Evolutionary conservation across 1,284 basidiomycete species (phyloP), one percentile per base, ranked within the genome.

Genomic region (Irpex rosettiformis): DNA sequence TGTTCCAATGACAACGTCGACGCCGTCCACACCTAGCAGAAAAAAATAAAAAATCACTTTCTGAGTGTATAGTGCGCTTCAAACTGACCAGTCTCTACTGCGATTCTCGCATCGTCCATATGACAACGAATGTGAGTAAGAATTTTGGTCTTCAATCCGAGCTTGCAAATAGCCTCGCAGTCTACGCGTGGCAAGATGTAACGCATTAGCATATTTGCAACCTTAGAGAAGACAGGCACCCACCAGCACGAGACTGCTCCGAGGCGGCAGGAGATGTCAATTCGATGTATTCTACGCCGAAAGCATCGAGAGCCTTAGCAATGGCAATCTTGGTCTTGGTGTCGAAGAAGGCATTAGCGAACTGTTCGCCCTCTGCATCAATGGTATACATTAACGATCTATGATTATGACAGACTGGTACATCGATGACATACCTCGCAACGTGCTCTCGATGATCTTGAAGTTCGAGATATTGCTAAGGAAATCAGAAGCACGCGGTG

Each of bases 321-420:
- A 99, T 99, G 73, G 96, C 95, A 75, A 98, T 98, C 86, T 99
- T 99, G 79, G 96, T 99, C 83, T 97, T 96, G 73, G 94, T 96
- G 75, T 97, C 96, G 75, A 98, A 98, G 83, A 98, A 99, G 58
- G 97, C 96, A 71, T 98, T 99, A 64, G 97, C 96, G 69, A 99
- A 99, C 76, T 99, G 94, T 78, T 99, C 93, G 68, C 96, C 95
- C 92, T 98, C 95, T 96, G 70, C 21, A 18, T n/a, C 21, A 55
- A 52, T 11, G 48, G 11, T 55, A 56, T n/a, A 59, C 42, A 51
- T 49, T 18, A 49, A 56, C 16, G 52, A 43, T 45, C 42, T 40
- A 18, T 40, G 30, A 58, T 42, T 28, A 25, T 52, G 52, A 13
- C 18, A 16, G 40, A 42, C 33, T 57, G 52, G 49, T 45, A 27